Evolutionary conservation across 306 rosid genomes (phyloP).

Genomic region (Acmispon strigosus): DNA sequence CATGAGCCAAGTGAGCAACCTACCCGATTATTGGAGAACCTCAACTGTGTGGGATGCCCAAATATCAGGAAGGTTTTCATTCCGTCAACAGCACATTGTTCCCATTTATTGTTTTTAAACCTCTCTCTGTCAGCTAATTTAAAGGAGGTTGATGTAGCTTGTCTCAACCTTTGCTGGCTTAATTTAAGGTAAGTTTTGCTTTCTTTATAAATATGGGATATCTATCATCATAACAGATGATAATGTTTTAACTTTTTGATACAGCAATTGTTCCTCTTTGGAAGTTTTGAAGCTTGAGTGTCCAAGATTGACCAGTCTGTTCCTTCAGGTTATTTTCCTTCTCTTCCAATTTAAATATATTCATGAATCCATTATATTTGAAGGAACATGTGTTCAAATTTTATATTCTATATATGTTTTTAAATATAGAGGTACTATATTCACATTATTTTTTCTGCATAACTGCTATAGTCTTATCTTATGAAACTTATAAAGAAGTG

Average conservation of each 20-base stretch:
- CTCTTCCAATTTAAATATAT: not conserved
- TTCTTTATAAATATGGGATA: not conserved
- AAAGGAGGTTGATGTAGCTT: conserved; percentile 87
- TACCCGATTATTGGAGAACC: conserved; percentile 73
- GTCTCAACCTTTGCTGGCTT: conserved; percentile 82
- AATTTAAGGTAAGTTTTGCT: conserved; percentile 63
- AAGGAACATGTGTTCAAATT: not conserved
- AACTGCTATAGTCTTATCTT: not conserved
- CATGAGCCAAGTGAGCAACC: conserved; percentile 48
- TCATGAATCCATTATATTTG: not conserved
- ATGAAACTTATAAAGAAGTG: not conserved
- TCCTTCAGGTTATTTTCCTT: conserved; percentile 66
- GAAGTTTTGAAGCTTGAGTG: conserved; percentile 83
- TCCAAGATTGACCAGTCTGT: conserved; percentile 79
- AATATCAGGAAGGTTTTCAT: conserved; percentile 87
- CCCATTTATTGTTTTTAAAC: conserved; percentile 55
- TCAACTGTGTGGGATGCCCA: conserved; percentile 88
- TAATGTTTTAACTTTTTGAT: conserved; percentile 20
- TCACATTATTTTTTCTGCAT: not conserved
- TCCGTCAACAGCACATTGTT: conserved; percentile 77
- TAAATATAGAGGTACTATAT: not conserved
- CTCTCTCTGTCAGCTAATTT: conserved; percentile 77
- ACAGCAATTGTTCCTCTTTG: conserved; percentile 80
- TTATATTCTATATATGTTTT: not conserved
- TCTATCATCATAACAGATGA: not conserved